Percentiles rank a stretch among this genome's conserved stretches.
phyloP scores from a whole-genome alignment of 805 yeast species.

The Metschnikowia sp. region DNA sequence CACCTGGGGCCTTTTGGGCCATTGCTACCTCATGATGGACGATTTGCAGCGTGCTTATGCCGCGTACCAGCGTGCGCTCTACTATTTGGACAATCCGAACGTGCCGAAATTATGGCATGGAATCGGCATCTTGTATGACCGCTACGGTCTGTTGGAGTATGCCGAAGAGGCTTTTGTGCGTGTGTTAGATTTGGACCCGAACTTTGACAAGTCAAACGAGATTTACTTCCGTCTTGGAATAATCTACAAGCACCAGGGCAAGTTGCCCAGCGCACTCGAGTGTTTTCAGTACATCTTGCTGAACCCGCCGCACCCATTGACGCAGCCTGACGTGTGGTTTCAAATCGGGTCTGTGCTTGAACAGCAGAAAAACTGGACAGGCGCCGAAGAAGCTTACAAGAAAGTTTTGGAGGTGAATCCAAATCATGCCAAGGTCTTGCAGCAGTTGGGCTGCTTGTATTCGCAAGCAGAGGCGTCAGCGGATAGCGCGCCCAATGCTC shows the following conservation, averaged over 20 bases:
- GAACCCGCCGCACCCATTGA: constrained; percentile 92
- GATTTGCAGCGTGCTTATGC: constrained; percentile 94
- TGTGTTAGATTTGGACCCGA: constrained; percentile 92
- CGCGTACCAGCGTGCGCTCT: constrained; percentile 93
- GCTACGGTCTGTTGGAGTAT: constrained; percentile 93
- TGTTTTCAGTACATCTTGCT: constrained; percentile 89
- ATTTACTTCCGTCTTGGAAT: constrained; percentile 95
- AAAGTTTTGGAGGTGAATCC: constrained; percentile 87
- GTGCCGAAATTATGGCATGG: constrained; percentile 99
- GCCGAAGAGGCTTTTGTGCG: constrained; percentile 98
- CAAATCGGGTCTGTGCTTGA: constrained; percentile 96
- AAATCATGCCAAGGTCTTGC: constrained; percentile 92
- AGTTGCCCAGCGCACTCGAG: constrained; percentile 81
- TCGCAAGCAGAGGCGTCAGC: constrained; percentile 52
- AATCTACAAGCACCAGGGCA: constrained; percentile 91
- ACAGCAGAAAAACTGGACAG: constrained; percentile 85
- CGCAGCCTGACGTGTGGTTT: constrained; percentile 98
- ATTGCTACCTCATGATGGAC: constrained; percentile 94
- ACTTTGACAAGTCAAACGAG: constrained; percentile 93
- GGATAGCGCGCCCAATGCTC: constrained; percentile 15
- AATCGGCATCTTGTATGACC: constrained; percentile 91
- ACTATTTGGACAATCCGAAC: constrained; percentile 85
- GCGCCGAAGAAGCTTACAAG: constrained; percentile 94
- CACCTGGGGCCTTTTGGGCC: constrained; percentile 95
- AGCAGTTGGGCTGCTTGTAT: constrained; percentile 92